Conservation (phyloP, 2,329 filamentous ascomycete genomes). For the Trichoderma koningiopsis region DNA sequence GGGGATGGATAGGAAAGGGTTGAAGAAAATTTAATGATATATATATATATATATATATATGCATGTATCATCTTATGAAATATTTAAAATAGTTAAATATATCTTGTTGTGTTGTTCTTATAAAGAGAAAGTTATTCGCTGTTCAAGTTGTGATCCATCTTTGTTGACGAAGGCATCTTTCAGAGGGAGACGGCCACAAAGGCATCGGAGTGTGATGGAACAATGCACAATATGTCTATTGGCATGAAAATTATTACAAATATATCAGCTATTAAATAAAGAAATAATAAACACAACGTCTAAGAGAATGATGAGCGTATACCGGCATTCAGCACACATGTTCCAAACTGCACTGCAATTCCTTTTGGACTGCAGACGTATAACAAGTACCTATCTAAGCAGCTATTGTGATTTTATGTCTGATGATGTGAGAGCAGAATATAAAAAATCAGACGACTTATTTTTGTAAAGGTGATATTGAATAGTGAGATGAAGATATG, state of each 20-base stretch:
- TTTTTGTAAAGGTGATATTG: too few species aligned
- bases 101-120: background rate
- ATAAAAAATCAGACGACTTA: too few species aligned
- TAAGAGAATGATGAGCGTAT: background rate
- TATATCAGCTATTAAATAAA: background rate
- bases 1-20: background rate
- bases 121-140: background rate
- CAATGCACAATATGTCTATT: background rate
- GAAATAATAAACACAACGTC: background rate
- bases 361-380: too few species aligned
- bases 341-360: background rate
- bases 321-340: background rate
- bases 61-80: background rate
- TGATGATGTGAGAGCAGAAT: too few species aligned
- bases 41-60: background rate
- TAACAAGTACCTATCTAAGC: too few species aligned
- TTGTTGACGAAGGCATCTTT: background rate
- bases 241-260: background rate
- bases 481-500: too few species aligned
- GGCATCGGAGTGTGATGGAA: background rate
- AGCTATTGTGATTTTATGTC: too few species aligned
- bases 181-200: background rate
- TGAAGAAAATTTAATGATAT: too few species aligned
- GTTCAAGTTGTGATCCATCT: background rate
- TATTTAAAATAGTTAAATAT: background rate